Evolutionary conservation across 179 eudicot genomes (phyloP), one percentile per base, ranked within the genome.

Genomic region (Patellifolia procumbens): DNA sequence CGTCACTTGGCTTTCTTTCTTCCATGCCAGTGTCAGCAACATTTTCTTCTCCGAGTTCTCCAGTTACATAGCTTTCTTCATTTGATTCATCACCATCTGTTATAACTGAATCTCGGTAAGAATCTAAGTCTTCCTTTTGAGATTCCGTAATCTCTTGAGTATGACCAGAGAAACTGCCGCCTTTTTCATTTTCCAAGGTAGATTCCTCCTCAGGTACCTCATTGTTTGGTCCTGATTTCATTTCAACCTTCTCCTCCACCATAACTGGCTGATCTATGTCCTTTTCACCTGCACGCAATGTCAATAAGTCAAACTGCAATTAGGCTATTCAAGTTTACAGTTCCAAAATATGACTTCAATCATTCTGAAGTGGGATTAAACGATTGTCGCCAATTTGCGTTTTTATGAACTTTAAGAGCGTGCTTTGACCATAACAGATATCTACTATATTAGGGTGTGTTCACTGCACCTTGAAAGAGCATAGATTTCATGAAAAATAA

Each of bases 1-100:
- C 43, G 3, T 81, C 71, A 37, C 61, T 68, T 67, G 74, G 45
- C 45, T 64, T 15, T 32, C 42, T 26, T 74, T 65, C 45, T 32
- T 45, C 75, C 32, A 22, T 46, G 24, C n/a, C 34, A 31, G 37
- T 10, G 11, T 32, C 73, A 29, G 20, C 72, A 15, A 49, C 13
- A 35, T 37, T 28, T 19, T 72, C 76, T 34, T 80, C 72, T 60
- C 34, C 28, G 34, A 10, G 1, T 22, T 63, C 68, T 72, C 31
- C 43, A 17, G 9, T 15, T 29, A 17, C 26, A 34, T 64, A 17
- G 68, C 56, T 35, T 49, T 58, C 79, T 66, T 37, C 42, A 17
- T 35, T 19, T 37, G 39, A 72, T 81, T 77, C 81, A 16, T 70
- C 70, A 43, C 72, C 76, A 45, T 77, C 69, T 61, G 63, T 39